phyloP scores from a whole-genome alignment of 768 basidiomycete genomes.

The Mycena pura region DNA sequence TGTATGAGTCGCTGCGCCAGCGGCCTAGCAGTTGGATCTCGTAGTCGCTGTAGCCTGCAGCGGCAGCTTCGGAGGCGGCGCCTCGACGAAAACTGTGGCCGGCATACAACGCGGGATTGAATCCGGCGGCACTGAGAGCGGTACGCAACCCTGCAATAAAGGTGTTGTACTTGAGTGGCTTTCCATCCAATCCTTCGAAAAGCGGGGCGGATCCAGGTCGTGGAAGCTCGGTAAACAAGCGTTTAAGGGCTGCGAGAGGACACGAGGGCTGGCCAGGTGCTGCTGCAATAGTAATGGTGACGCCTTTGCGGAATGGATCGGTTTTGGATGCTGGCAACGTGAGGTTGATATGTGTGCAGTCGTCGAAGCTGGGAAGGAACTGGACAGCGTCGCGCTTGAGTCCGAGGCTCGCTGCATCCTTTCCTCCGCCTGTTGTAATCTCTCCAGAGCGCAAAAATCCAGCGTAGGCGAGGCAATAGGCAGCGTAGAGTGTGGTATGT shows the following conservation, averaged over 20 bases:
- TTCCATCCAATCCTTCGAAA: conserved; percentile 13
- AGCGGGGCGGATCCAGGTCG: conserved; percentile 21
- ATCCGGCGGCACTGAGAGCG: background rate
- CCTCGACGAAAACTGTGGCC: conserved; percentile 37
- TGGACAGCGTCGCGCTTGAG: conserved; percentile 23
- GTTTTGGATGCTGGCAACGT: conserved; percentile 44
- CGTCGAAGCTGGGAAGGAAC: conserved; percentile 34
- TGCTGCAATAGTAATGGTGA: conserved; percentile 31
- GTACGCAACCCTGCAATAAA: conserved; percentile 21
- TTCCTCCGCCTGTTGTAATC: conserved; percentile 3
- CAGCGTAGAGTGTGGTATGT: conserved; percentile 22
- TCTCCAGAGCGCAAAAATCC: conserved; percentile 31
- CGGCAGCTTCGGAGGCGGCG: conserved; percentile 36
- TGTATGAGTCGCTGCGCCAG: conserved; percentile 44
- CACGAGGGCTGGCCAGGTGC: conserved; percentile 25
- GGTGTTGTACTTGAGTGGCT: background rate
- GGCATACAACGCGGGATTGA: conserved; percentile 23
- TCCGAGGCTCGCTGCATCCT: background rate
- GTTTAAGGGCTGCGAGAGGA: conserved; percentile 22
- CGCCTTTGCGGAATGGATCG: conserved; percentile 41
- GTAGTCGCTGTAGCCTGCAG: conserved; percentile 36
- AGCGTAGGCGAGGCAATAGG: conserved; percentile 29
- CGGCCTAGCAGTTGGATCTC: conserved; percentile 44
- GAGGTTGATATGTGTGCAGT: conserved; percentile 32
- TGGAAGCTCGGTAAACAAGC: background rate